Evolutionary conservation across 2,329 filamentous ascomycete species (phyloP).

Genomic region (Alternaria hordeiaustralica): DNA sequence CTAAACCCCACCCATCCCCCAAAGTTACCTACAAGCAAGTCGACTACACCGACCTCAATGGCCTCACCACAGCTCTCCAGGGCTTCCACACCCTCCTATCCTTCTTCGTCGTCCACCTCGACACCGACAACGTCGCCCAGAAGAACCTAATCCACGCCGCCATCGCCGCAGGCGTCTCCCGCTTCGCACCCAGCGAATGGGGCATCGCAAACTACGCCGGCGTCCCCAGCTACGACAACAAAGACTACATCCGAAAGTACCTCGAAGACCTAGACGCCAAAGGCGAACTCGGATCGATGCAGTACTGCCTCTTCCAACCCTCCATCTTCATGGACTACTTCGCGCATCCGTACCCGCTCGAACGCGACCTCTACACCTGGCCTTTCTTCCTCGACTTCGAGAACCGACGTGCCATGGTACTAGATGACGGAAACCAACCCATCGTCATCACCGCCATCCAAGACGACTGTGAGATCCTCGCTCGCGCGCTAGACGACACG

Average conservation of each 20-base stretch:
- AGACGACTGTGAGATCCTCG: slow-evolving; percentile 34
- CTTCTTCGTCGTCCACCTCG: slow-evolving; percentile 42
- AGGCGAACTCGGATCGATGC: slow-evolving; percentile 58
- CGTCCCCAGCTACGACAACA: slow-evolving; percentile 60
- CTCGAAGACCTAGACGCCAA: slow-evolving; percentile 55
- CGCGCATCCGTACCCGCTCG: slow-evolving; percentile 57
- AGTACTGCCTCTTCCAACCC: slow-evolving; percentile 64
- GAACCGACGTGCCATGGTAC: slow-evolving; percentile 34
- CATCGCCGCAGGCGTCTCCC: slow-evolving; percentile 35
- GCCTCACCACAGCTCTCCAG: slow-evolving; percentile 49
- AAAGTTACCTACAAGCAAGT: slow-evolving; percentile 52
- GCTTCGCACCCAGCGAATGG: slow-evolving; percentile 45
- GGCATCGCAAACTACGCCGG: slow-evolving; percentile 36
- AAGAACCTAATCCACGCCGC: slow-evolving; percentile 43
- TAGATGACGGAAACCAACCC: slow-evolving; percentile 35
- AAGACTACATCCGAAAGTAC: slow-evolving; percentile 59
- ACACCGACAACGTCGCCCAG: slow-evolving; percentile 31
- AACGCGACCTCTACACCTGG: slow-evolving; percentile 53
- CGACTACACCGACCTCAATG: slow-evolving; percentile 53
- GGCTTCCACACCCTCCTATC: slow-evolving; percentile 60
- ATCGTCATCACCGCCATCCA: slow-evolving; percentile 36
- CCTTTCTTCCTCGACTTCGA: slow-evolving; percentile 43
- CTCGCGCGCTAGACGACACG: slow-evolving; percentile 32
- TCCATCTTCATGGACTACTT: slow-evolving; percentile 64
- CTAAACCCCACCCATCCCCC: slow-evolving; percentile 9